Conservation (phyloP, 1,139 yeast genomes). For the Suhomyces panamericanus region DNA sequence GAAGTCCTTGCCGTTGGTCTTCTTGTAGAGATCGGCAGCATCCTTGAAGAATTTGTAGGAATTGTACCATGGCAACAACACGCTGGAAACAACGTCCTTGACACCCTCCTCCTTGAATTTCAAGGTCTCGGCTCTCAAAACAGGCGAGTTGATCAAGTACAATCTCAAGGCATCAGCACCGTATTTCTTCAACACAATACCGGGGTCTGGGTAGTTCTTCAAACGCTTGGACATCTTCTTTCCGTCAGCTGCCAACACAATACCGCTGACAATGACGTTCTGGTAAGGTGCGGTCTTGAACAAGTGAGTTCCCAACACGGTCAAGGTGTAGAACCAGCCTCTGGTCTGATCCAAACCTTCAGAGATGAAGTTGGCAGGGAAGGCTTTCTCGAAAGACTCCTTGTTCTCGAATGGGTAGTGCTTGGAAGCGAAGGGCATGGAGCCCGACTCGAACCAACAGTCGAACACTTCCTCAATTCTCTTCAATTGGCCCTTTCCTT, state of each 20-base stretch:
- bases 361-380: slow-evolving; percentile 96
- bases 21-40: slow-evolving; percentile 81
- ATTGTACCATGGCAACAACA: slow-evolving; percentile 97
- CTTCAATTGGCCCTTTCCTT: slow-evolving; percentile 82
- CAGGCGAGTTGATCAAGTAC: slow-evolving; percentile 96
- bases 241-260: slow-evolving; percentile 96
- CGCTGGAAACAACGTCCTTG: slow-evolving; percentile 94
- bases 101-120: slow-evolving; percentile 99
- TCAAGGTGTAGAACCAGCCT: slow-evolving; percentile 98
- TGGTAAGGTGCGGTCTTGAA: slow-evolving; percentile 91
- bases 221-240: slow-evolving; percentile 98
- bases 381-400: slow-evolving; percentile 65
- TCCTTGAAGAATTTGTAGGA: slow-evolving; percentile 95
- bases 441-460: slow-evolving; percentile 99
- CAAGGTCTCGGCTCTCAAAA: slow-evolving; percentile 92
- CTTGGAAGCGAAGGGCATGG: slow-evolving; percentile 97
- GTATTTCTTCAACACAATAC: slow-evolving; percentile 72
- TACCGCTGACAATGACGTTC: slow-evolving; percentile 95
- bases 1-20: slow-evolving; percentile 71
- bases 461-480: slow-evolving; percentile 98
- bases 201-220: slow-evolving; percentile 97
- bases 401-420: slow-evolving; percentile 94
- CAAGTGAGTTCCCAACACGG: slow-evolving; percentile 93
- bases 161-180: slow-evolving; percentile 98
- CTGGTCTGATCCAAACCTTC: slow-evolving; percentile 99